phyloP scores from a whole-genome alignment of 108 stramenopile genomes.

The Nitzschia sp. region DNA sequence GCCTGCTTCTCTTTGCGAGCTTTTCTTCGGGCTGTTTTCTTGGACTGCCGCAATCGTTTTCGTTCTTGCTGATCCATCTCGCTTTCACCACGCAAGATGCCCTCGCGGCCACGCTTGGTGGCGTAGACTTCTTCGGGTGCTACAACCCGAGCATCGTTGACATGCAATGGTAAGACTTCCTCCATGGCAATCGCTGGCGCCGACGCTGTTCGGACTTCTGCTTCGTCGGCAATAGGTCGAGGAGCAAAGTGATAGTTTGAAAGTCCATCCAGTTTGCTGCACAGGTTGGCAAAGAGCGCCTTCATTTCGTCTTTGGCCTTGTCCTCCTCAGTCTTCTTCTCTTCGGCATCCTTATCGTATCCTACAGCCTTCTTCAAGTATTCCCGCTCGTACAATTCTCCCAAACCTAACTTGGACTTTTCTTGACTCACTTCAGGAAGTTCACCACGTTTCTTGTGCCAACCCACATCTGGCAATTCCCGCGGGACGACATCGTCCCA shows the following conservation, averaged over 20 bases:
- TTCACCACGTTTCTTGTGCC: slow-evolving; percentile 72
- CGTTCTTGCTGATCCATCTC: slow-evolving; percentile 93
- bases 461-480: slow-evolving; percentile 84
- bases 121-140: slow-evolving; percentile 96
- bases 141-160: slow-evolving; percentile 83
- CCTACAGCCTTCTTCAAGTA: slow-evolving; percentile 89
- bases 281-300: slow-evolving; percentile 79
- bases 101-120: slow-evolving; percentile 85
- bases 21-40: slow-evolving; percentile 92
- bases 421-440: slow-evolving; percentile 96
- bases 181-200: slow-evolving; percentile 97
- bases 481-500: slow-evolving; percentile 97
- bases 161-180: slow-evolving; percentile 93
- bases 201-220: slow-evolving; percentile 71
- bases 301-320: slow-evolving; percentile 88
- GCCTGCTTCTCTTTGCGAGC: slow-evolving; percentile 83
- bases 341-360: slow-evolving; percentile 77
- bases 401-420: slow-evolving; percentile 94
- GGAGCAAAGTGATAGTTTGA: slow-evolving; percentile 99
- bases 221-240: slow-evolving; percentile 88
- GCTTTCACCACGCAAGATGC: slow-evolving; percentile 81
- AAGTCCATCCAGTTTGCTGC: slow-evolving; percentile 93
- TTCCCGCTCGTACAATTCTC: slow-evolving; percentile 95
- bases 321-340: slow-evolving; percentile 84
- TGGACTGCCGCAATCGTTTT: slow-evolving; percentile 82